A percentile compares a stretch with the other conserved stretches of the same genome.
phyloP scores from a whole-genome alignment of 495 filamentous ascomycete species.

The Penicillium coprophilum region DNA sequence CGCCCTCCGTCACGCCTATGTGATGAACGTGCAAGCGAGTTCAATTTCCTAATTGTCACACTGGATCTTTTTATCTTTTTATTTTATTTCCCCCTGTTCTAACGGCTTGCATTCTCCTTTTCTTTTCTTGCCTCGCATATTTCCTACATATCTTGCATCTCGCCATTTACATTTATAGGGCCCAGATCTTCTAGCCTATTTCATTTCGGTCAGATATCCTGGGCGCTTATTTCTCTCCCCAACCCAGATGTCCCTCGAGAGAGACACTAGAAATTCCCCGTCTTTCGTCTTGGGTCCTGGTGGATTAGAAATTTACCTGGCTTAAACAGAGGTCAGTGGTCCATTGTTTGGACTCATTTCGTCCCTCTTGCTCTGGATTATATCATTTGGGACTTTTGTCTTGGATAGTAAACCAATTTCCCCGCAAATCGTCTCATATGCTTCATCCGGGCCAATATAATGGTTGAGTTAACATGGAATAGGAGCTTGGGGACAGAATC shows the following conservation, averaged over 20 bases:
- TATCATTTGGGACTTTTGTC: constrained; percentile 8
- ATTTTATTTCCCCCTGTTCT: neutral
- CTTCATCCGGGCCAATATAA: constrained; percentile 6
- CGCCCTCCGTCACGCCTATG: constrained; percentile 27
- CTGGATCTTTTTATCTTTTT: constrained; percentile 12
- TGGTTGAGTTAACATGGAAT: constrained; percentile 38
- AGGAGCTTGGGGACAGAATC: constrained; percentile 30
- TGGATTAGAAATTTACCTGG: constrained; percentile 21
- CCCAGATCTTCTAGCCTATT: constrained; percentile 22
- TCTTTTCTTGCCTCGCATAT: constrained; percentile 22
- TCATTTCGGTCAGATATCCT: constrained; percentile 11
- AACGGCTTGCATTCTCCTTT: constrained; percentile 4
- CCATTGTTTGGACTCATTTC: constrained; percentile 3
- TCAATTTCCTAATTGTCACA: constrained; percentile 10
- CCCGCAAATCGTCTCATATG: neutral
- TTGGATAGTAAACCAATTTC: neutral
- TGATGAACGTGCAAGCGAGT: constrained; percentile 32
- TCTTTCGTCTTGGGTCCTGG: constrained; percentile 26
- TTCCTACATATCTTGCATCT: constrained; percentile 13
- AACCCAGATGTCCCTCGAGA: constrained; percentile 23
- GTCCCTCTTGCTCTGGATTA: neutral
- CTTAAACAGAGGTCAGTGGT: constrained; percentile 23
- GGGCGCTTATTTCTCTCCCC: constrained; percentile 18
- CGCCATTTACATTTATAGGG: constrained; percentile 21
- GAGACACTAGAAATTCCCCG: constrained; percentile 14